Evolutionary conservation across 352 stramenopile genomes (phyloP), one percentile per base, ranked within the genome.

Genomic region (Aphanomyces stellatus): DNA sequence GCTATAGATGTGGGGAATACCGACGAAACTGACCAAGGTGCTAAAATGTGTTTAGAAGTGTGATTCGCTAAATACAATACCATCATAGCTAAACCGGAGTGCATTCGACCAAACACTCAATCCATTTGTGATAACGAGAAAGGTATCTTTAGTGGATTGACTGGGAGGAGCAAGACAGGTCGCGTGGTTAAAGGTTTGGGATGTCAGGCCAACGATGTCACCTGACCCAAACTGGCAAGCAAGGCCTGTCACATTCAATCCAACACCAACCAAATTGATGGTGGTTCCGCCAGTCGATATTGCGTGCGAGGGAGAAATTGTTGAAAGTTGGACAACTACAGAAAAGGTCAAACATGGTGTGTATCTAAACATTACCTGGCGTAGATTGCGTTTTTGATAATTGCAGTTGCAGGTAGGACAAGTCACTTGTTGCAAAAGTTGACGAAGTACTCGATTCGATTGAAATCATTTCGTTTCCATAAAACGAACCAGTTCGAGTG

Each of bases 391-490:
- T 19, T n/a, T 46, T 46, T 11, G 37, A 46, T 46, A 46, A 46
- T 46, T 46, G 49, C 30, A 57, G 2, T 30, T 37, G 25, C n/a
- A 57, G 30, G 49, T 34, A 57, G 17, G 49, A 57, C 30, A 35
- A 30, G 4, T 57, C 49, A 37, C 22, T 37, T 7, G n/a, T n/a
- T 7, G 30, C 49, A 24, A 57, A 57, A 17, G 49, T 57, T 30
- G 49, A 15, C 11, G 30, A 40, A 15, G 49, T n/a, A n/a, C 49
- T 57, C 17, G 17, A 40, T 57, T 57, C 49, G 25, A 57, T n/a
- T n/a, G 49, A 86, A 8, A 92, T 49, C 15, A 87, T 53, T 28
- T 92, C 84, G 51, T 80, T 74, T 7, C 84, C 84, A 24, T 79
- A 79, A 66, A 88, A 88, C 1, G 77, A 74, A 22, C 67, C 75